Evolutionary conservation across 2,329 filamentous ascomycete species (phyloP).

Genomic region (Immersiporthe knoxdaviesiana): DNA sequence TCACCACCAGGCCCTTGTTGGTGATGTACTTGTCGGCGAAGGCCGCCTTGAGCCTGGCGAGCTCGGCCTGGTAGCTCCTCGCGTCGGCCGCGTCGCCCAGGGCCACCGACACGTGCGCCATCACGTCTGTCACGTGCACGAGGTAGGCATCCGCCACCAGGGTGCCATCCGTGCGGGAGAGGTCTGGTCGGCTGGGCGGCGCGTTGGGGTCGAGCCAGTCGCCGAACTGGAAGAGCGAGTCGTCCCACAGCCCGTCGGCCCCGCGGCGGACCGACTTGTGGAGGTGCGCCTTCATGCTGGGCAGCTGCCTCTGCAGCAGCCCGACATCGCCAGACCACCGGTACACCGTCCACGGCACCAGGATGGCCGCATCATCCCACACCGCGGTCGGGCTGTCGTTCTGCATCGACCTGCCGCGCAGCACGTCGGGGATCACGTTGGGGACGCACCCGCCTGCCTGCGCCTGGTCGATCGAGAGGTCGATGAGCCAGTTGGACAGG

Average conservation of each 20-base stretch:
- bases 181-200: slow-evolving; percentile 39
- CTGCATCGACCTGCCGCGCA: slow-evolving; percentile 31
- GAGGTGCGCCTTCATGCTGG: slow-evolving; percentile 39
- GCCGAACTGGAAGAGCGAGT: slow-evolving; percentile 39
- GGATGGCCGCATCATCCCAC: slow-evolving; percentile 41
- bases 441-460: slow-evolving; percentile 42
- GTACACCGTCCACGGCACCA: slow-evolving; percentile 40
- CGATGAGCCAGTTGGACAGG: slow-evolving; percentile 53
- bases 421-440: slow-evolving; percentile 38
- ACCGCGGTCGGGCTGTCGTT: slow-evolving; percentile 36
- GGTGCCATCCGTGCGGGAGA: slow-evolving; percentile 39
- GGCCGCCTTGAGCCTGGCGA: slow-evolving; percentile 28
- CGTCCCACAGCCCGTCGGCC: slow-evolving; percentile 41
- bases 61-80: slow-evolving; percentile 32
- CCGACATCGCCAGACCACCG: slow-evolving; percentile 35
- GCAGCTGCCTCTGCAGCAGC: slow-evolving; percentile 36
- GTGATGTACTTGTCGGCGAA: slow-evolving; percentile 38
- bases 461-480: slow-evolving; percentile 42
- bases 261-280: slow-evolving; percentile 36
- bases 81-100: slow-evolving; percentile 33
- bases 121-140: slow-evolving; percentile 38
- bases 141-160: slow-evolving; percentile 46
- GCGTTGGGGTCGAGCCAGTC: slow-evolving; percentile 48
- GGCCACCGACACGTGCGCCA: slow-evolving; percentile 34
- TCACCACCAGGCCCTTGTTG: slow-evolving; percentile 30